phyloP scores from a whole-genome alignment of 306 rosid species.

The Lathyrus sativus region DNA sequence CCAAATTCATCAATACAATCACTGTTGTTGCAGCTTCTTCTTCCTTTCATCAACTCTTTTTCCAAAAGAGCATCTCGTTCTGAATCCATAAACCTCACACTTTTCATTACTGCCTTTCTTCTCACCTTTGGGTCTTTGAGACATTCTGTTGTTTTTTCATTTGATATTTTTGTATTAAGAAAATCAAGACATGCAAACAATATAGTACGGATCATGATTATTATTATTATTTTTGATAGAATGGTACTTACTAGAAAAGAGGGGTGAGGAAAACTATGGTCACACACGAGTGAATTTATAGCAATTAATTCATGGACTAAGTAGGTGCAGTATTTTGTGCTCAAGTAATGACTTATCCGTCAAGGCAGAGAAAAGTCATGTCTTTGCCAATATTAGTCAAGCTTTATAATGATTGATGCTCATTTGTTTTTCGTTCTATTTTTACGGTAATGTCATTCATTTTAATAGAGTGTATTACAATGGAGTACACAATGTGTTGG shows the following conservation, averaged over 20 bases:
- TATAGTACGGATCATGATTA: conserved; percentile 40
- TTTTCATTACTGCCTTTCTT: conserved; percentile 34
- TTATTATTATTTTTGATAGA: neutral
- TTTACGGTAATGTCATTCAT: too few species aligned
- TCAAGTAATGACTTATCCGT: too few species aligned
- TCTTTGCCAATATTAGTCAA: too few species aligned
- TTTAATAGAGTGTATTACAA: too few species aligned
- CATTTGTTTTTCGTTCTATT: too few species aligned
- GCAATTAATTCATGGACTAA: neutral
- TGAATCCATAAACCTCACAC: conserved; percentile 36
- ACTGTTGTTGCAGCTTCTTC: neutral
- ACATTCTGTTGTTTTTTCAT: conserved; percentile 5
- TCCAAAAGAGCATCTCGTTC: neutral
- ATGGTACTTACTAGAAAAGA: neutral
- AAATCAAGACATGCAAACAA: conserved; percentile 8
- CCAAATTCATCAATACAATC: neutral
- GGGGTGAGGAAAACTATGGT: conserved; percentile 17
- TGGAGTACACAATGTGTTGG: too few species aligned
- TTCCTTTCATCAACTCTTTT: neutral
- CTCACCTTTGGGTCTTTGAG: neutral
- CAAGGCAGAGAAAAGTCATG: too few species aligned
- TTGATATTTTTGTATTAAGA: conserved; percentile 17
- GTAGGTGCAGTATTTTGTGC: too few species aligned
- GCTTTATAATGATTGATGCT: too few species aligned
- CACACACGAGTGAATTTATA: conserved; percentile 27